Conservation (phyloP, 768 basidiomycete species). For the Termitomyces eurrhizus region DNA sequence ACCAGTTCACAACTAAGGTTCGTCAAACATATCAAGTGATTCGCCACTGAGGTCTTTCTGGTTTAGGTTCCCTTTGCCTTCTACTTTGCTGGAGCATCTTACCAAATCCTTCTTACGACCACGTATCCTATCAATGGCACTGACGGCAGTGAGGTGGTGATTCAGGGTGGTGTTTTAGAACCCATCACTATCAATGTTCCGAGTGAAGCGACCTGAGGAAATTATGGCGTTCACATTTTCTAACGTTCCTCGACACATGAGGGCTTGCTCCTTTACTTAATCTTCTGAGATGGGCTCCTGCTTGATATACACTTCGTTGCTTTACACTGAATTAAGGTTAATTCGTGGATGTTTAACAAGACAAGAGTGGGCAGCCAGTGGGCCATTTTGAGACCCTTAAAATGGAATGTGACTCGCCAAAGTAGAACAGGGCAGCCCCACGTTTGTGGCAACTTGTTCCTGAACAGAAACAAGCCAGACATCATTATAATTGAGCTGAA, state of each 20-base stretch:
- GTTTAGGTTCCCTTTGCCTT: constrained; percentile 1
- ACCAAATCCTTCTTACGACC: not conserved
- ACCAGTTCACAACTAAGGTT: constrained; percentile 12
- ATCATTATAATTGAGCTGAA: not conserved
- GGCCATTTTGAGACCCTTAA: too few species aligned
- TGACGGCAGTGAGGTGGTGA: constrained; percentile 10
- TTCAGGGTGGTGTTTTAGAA: constrained; percentile 6
- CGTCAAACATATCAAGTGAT: not conserved
- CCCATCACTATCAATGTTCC: constrained; percentile 2
- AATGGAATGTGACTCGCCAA: not conserved
- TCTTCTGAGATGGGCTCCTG: not conserved
- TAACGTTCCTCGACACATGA: not conserved
- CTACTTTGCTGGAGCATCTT: constrained; percentile 7
- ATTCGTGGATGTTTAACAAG: not conserved
- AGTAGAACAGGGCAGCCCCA: not conserved
- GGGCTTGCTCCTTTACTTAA: not conserved
- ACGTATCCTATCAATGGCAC: constrained; percentile 5
- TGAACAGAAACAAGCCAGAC: not conserved
- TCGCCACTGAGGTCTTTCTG: not conserved
- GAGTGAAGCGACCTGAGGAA: not conserved
- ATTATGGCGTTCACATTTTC: not conserved
- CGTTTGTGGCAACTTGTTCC: not conserved
- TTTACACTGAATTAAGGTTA: not conserved
- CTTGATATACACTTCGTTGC: not conserved
- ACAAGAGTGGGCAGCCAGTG: too few species aligned